These are phyloP conservation scores for Fusarium mexicanum DNA, from an alignment of 2,329 filamentous ascomycete species.

Conservation along the genomic window DNA sequence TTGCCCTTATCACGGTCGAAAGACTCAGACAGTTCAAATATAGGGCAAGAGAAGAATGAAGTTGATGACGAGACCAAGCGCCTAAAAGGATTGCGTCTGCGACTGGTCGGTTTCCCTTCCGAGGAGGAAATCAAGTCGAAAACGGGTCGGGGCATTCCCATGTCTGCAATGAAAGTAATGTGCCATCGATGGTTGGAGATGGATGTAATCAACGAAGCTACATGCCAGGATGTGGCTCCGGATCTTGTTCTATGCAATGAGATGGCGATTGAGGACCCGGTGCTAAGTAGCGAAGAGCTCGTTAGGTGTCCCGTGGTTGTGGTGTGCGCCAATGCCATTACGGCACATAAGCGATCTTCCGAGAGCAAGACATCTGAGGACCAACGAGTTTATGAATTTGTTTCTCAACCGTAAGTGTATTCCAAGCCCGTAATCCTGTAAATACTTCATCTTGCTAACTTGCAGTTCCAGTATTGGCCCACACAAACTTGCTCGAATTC, in stretches of 20 bases:
- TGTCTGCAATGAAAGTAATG: constrained; percentile 28
- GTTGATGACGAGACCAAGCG: constrained; percentile 44
- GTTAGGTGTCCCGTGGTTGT: constrained; percentile 43
- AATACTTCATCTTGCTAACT: neutral
- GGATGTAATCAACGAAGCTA: constrained; percentile 20
- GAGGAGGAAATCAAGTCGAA: constrained; percentile 1
- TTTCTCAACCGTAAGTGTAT: constrained; percentile 50
- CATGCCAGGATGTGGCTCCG: constrained; percentile 16
- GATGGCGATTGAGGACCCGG: constrained; percentile 7
- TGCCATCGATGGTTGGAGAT: constrained; percentile 37
- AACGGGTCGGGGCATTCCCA: constrained; percentile 6
- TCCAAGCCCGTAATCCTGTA: neutral
- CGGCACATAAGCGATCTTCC: constrained; percentile 42
- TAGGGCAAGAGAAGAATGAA: constrained; percentile 33
- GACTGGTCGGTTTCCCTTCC: constrained; percentile 21
- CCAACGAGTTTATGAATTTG: constrained; percentile 48
- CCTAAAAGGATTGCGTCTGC: constrained; percentile 45
- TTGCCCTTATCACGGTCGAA: constrained; percentile 41
- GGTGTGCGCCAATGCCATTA: constrained; percentile 47
- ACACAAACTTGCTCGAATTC: constrained; percentile 50
- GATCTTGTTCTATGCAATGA: constrained; percentile 44
- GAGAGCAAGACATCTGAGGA: constrained; percentile 25
- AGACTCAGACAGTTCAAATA: neutral
- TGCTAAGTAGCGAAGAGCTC: constrained; percentile 5
- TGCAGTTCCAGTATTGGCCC: constrained; percentile 45